Conservation (phyloP, 768 basidiomycete species). For the Agrocybe praecox region DNA sequence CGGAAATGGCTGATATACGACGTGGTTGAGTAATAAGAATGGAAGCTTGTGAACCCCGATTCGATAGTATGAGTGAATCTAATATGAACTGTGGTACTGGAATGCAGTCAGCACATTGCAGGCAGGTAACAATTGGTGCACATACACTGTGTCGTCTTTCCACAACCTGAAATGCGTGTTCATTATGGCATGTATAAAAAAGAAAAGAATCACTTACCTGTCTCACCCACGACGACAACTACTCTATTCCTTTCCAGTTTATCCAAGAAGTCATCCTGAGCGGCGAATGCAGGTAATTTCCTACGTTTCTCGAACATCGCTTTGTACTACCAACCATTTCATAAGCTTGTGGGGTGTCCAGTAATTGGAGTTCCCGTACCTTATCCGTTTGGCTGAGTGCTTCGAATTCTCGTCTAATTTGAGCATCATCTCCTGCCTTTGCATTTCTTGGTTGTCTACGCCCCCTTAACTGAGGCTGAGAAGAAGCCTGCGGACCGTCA, state of each 20-base stretch:
- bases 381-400: conserved; percentile 39
- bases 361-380: conserved; percentile 21
- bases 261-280: conserved; percentile 62
- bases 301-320: conserved; percentile 57
- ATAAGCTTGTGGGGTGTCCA: background rate
- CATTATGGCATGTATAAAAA: background rate
- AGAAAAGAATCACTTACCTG: conserved; percentile 48
- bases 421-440: conserved; percentile 28
- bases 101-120: background rate
- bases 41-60: conserved; percentile 62
- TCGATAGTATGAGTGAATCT: conserved; percentile 71
- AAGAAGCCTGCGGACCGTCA: background rate
- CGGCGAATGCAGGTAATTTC: conserved; percentile 77
- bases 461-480: background rate
- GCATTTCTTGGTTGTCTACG: background rate
- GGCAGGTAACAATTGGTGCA: background rate
- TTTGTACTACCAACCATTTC: conserved; percentile 39
- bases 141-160: conserved; percentile 88
- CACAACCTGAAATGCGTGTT: conserved; percentile 56
- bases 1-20: conserved; percentile 85
- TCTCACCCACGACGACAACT: conserved; percentile 89
- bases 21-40: conserved; percentile 92
- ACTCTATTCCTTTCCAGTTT: conserved; percentile 61
- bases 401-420: conserved; percentile 59
- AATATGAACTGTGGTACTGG: conserved; percentile 89